Conservation (phyloP, 1,284 basidiomycete species). For the Trichosporon sp. region DNA sequence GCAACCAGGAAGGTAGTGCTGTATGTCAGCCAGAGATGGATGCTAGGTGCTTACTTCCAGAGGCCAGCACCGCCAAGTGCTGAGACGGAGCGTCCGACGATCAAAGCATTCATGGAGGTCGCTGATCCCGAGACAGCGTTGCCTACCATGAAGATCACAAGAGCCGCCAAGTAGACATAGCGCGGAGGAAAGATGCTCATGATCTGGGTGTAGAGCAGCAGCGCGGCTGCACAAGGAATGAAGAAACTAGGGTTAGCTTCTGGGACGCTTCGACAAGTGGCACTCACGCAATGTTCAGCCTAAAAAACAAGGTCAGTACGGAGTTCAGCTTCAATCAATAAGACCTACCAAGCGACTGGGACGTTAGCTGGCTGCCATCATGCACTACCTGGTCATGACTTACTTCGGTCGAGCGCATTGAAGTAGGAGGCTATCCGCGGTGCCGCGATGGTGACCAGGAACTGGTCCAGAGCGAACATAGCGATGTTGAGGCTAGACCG, state of each 20-base stretch:
- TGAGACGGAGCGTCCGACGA: conserved; percentile 24
- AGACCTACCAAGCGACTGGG: not conserved
- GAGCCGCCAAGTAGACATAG: conserved; percentile 21
- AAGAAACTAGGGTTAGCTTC: conserved; percentile 19
- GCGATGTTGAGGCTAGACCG: conserved; percentile 17
- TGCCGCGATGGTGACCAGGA: conserved; percentile 29
- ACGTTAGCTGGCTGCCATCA: not conserved
- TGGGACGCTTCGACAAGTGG: not conserved
- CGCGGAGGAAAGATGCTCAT: conserved; percentile 26
- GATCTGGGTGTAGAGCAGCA: conserved; percentile 25
- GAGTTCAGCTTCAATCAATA: not conserved
- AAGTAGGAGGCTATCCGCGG: conserved; percentile 26
- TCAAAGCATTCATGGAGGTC: conserved; percentile 25
- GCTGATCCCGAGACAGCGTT: conserved; percentile 27
- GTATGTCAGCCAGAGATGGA: not conserved
- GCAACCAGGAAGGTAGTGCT: conserved; percentile 25
- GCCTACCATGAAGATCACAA: conserved; percentile 24
- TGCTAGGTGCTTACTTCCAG: conserved; percentile 22
- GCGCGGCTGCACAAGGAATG: conserved; percentile 24
- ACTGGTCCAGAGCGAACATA: conserved; percentile 26
- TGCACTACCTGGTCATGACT: not conserved
- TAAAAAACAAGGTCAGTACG: not conserved
- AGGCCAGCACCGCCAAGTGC: conserved; percentile 29
- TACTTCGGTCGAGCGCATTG: conserved; percentile 22
- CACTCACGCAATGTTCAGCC: conserved; percentile 7